Conservation (phyloP, 345 rosid species). For the Gossypium sturtianum region DNA sequence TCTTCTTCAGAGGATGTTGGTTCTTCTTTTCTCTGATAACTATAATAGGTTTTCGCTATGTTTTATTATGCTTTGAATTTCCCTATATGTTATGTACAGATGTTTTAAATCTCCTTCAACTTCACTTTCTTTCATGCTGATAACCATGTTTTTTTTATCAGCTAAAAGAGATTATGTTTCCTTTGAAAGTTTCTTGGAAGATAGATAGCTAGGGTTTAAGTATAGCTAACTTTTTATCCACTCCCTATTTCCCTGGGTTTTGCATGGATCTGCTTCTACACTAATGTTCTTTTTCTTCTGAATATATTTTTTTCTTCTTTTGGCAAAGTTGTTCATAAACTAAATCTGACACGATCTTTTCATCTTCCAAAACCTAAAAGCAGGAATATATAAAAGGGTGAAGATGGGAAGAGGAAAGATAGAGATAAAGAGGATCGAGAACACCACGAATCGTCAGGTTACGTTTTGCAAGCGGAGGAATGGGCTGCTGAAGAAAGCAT, state of each 20-base stretch:
- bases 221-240: neutral
- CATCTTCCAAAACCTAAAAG: neutral
- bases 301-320: neutral
- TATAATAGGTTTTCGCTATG: too few relatives aligned
- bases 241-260: neutral
- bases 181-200: neutral
- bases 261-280: conserved; percentile 8
- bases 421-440: conserved; percentile 95
- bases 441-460: conserved; percentile 88
- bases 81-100: neutral
- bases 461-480: conserved; percentile 96
- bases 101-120: neutral
- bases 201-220: conserved; percentile 1
- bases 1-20: neutral
- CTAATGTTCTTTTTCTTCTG: neutral
- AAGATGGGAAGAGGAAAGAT: conserved; percentile 97
- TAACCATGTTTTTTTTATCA: neutral
- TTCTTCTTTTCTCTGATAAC: neutral
- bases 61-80: too few relatives aligned
- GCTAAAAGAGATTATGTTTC: neutral
- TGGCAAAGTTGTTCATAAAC: neutral
- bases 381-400: neutral
- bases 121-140: neutral
- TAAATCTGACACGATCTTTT: neutral
- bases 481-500: conserved; percentile 88